These are phyloP conservation scores for Geopyxis carbonaria DNA, from an alignment of 495 filamentous ascomycete species.

Conservation along the genomic window DNA sequence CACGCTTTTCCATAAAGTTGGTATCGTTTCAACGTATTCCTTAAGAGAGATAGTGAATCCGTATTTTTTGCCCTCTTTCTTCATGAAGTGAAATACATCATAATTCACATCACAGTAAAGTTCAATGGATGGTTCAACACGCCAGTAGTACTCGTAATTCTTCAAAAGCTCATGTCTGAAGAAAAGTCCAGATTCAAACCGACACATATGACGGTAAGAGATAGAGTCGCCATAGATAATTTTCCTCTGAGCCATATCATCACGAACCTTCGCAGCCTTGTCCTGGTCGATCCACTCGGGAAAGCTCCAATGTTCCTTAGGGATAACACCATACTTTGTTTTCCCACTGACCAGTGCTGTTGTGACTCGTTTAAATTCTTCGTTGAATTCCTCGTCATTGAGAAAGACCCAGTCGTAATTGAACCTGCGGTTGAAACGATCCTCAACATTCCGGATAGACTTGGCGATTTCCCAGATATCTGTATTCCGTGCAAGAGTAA, in stretches of 20 bases:
- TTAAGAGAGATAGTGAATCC: constrained; percentile 79
- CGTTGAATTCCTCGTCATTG: constrained; percentile 86
- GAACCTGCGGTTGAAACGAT: constrained; percentile 88
- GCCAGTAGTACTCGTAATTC: constrained; percentile 87
- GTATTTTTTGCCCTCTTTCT: constrained; percentile 78
- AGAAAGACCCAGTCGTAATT: constrained; percentile 99
- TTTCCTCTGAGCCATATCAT: constrained; percentile 68
- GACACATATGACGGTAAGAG: constrained; percentile 88
- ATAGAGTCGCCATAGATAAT: constrained; percentile 91
- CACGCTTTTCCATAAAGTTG: constrained; percentile 81
- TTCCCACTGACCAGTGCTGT: constrained; percentile 74
- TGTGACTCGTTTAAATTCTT: constrained; percentile 82
- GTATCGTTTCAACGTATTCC: constrained; percentile 91
- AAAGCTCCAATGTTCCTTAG: constrained; percentile 79
- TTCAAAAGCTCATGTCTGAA: constrained; percentile 67
- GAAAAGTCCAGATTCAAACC: constrained; percentile 86
- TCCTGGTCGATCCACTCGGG: constrained; percentile 74
- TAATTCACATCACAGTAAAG: constrained; percentile 72
- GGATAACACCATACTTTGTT: constrained; percentile 72
- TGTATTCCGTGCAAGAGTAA: constrained; percentile 78
- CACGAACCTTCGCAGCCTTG: constrained; percentile 58
- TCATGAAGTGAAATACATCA: constrained; percentile 76
- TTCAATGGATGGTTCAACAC: constrained; percentile 76
- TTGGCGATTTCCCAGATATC: constrained; percentile 94
- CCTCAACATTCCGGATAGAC: constrained; percentile 87